These are phyloP conservation scores for Nicotiana knightiana DNA, from an alignment of 257 asterid genomes.

Conservation along the genomic window DNA sequence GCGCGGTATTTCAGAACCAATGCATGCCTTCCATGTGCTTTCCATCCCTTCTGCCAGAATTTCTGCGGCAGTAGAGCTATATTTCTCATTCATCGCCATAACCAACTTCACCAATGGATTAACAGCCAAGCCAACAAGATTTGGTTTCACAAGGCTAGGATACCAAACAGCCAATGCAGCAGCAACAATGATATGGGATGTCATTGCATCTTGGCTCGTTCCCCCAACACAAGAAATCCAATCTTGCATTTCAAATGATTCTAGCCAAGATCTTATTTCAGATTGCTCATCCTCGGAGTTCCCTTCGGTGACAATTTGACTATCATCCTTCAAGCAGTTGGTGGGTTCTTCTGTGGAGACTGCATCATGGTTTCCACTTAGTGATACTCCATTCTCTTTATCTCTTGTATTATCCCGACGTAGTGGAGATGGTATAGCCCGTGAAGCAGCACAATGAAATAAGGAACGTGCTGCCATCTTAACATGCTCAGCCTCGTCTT, in stretches of 20 bases:
- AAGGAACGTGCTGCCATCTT: constrained; percentile 97
- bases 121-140: constrained; percentile 55
- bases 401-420: constrained; percentile 33
- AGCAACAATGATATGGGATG: constrained; percentile 88
- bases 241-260: constrained; percentile 79
- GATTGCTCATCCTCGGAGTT: constrained; percentile 46
- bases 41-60: constrained; percentile 98
- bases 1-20: constrained; percentile 72
- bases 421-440: constrained; percentile 76
- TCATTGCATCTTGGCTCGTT: constrained; percentile 93
- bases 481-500: constrained; percentile 84
- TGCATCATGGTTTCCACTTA: constrained; percentile 30
- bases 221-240: constrained; percentile 95
- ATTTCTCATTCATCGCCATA: constrained; percentile 86
- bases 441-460: constrained; percentile 96
- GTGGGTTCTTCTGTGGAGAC: background rate
- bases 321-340: constrained; percentile 24
- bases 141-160: constrained; percentile 76
- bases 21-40: constrained; percentile 77
- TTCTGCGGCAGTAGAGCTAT: constrained; percentile 90
- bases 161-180: constrained; percentile 97
- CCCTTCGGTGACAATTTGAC: constrained; percentile 25
- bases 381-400: constrained; percentile 27
- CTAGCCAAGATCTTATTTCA: constrained; percentile 73
- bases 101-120: constrained; percentile 79